Percentiles rank a stretch among this genome's conserved stretches.
These are phyloP conservation scores for Dentipellis sp. DNA, from an alignment of 768 basidiomycete genomes.

Conservation along the genomic window DNA sequence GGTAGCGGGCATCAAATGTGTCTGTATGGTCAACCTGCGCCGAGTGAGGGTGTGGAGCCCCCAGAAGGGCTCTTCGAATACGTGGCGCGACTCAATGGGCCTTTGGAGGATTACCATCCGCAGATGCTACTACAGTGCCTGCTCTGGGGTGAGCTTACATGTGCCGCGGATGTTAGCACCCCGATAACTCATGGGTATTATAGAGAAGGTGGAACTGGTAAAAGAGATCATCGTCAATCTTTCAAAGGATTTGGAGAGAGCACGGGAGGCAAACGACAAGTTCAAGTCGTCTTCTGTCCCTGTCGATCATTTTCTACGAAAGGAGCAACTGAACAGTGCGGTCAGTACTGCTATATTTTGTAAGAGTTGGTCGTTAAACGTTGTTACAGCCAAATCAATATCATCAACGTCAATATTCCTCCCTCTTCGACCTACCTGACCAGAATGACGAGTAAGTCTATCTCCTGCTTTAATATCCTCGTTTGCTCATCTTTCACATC, in stretches of 20 bases:
- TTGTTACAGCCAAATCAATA: neutral
- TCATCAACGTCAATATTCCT: constrained; percentile 33
- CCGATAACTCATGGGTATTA: neutral
- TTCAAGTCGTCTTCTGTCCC: constrained; percentile 41
- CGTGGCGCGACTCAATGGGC: constrained; percentile 77
- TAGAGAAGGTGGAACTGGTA: constrained; percentile 81
- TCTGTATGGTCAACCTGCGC: constrained; percentile 51
- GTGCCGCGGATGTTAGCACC: neutral
- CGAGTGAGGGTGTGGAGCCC: constrained; percentile 13
- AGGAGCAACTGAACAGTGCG: constrained; percentile 21
- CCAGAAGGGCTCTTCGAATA: constrained; percentile 65
- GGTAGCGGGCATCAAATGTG: constrained; percentile 80
- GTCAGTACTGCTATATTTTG: constrained; percentile 1
- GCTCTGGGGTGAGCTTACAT: constrained; percentile 64
- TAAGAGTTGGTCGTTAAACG: neutral
- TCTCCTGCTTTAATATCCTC: neutral
- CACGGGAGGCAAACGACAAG: constrained; percentile 11
- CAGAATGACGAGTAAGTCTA: constrained; percentile 36
- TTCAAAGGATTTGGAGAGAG: constrained; percentile 32
- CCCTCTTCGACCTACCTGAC: constrained; percentile 42
- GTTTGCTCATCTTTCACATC: neutral
- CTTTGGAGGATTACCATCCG: constrained; percentile 86
- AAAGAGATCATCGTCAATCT: constrained; percentile 74
- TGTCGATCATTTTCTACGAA: constrained; percentile 46
- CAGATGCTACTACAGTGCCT: constrained; percentile 89